phyloP scores from a whole-genome alignment of 257 asterid species.

The Gentiana macrophylla region DNA sequence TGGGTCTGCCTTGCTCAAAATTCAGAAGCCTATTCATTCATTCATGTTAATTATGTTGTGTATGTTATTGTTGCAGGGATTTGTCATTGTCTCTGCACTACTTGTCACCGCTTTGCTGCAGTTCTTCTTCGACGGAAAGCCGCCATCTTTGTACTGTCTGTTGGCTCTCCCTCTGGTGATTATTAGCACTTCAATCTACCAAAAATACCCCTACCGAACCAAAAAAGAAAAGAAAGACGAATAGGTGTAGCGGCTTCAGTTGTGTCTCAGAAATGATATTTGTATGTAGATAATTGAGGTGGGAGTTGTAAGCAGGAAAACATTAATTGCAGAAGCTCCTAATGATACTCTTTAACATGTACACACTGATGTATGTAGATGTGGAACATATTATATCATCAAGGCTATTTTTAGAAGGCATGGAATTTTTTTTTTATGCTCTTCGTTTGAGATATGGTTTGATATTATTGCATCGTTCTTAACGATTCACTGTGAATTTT shows the following conservation, averaged over 20 bases:
- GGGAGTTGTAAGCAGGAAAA: no score
- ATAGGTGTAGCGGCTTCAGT: neutral
- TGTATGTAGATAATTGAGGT: no score
- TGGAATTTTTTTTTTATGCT: no score
- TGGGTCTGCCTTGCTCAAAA: neutral
- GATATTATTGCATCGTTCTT: no score
- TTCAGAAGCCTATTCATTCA: neutral
- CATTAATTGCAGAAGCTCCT: no score
- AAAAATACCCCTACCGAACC: constrained; percentile 71
- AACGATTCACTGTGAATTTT: no score
- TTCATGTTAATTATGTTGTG: neutral
- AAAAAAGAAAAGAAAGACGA: constrained; percentile 46
- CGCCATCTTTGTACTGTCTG: constrained; percentile 75
- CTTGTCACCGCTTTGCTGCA: constrained; percentile 87
- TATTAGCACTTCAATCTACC: constrained; percentile 72
- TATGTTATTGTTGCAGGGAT: constrained; percentile 48
- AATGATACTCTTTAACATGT: no score
- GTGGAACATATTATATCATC: no score
- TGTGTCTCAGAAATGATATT: no score
- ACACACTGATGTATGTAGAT: no score
- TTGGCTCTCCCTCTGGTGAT: constrained; percentile 81
- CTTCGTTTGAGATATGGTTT: no score
- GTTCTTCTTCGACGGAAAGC: constrained; percentile 69
- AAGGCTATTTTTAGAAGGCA: no score
- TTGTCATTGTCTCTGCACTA: constrained; percentile 88